A percentile compares a stretch with the other conserved stretches of the same genome.
Conservation (phyloP, 164 flowering plant genomes). For the Chimonanthus praecox region DNA sequence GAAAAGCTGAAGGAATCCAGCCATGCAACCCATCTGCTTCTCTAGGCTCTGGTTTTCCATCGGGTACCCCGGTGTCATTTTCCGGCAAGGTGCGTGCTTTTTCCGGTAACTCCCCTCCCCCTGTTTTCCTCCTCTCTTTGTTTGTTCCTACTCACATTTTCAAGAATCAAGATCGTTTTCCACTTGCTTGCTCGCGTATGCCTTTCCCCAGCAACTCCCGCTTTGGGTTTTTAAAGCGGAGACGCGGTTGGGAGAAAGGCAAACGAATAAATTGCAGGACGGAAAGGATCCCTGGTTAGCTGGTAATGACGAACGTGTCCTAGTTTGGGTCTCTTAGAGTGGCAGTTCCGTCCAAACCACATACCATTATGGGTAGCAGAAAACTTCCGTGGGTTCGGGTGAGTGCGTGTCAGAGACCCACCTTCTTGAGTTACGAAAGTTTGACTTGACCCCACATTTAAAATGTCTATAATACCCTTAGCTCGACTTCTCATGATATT, state of each 20-base stretch:
- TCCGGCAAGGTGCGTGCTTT: background rate
- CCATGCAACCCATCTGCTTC: conserved; percentile 96
- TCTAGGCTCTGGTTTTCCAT: conserved; percentile 64
- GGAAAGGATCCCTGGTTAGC: conserved; percentile 3
- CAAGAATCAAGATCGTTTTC: background rate
- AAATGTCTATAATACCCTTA: conserved; percentile 14
- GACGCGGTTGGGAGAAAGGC: background rate
- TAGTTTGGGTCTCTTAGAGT: background rate
- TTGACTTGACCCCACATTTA: conserved; percentile 18
- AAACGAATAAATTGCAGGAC: background rate
- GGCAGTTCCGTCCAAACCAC: conserved; percentile 7
- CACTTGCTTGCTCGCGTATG: background rate
- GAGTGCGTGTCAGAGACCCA: conserved; percentile 25
- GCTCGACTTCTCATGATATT: background rate
- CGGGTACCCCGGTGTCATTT: conserved; percentile 40
- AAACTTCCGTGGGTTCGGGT: conserved; percentile 15
- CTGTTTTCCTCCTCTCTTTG: background rate
- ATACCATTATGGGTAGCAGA: conserved; percentile 2
- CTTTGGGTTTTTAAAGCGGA: conserved; percentile 47
- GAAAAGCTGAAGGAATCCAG: conserved; percentile 81
- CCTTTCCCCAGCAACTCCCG: conserved; percentile 40
- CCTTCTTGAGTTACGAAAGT: conserved; percentile 26
- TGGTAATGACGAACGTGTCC: conserved; percentile 11
- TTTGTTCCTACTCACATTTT: background rate
- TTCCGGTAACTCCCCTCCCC: conserved; percentile 1